These are phyloP conservation scores for Cadophora sp. DNA, from an alignment of 2,329 filamentous ascomycete species.

Conservation along the genomic window DNA sequence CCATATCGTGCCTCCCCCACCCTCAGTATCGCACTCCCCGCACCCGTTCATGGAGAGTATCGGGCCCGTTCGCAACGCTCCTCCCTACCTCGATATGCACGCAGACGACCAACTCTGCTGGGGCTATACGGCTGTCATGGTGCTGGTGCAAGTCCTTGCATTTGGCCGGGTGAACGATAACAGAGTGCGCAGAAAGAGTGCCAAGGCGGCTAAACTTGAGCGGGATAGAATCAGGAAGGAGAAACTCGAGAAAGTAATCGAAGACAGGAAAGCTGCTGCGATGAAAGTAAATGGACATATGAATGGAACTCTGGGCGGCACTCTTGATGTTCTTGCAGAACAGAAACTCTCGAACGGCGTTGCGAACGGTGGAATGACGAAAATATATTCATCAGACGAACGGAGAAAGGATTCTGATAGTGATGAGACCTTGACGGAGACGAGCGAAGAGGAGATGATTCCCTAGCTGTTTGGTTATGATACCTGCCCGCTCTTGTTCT, in stretches of 20 bases:
- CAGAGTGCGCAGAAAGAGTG: constrained; percentile 35
- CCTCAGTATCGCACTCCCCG: constrained; percentile 40
- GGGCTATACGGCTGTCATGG: constrained; percentile 49
- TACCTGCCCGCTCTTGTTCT: not conserved
- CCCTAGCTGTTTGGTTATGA: constrained; percentile 25
- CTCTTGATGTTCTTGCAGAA: constrained; percentile 12
- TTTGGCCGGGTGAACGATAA: constrained; percentile 45
- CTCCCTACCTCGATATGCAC: constrained; percentile 48
- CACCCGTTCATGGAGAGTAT: constrained; percentile 42
- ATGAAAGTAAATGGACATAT: constrained; percentile 19
- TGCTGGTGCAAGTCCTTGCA: constrained; percentile 47
- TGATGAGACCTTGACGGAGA: constrained; percentile 35
- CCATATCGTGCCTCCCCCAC: constrained; percentile 43
- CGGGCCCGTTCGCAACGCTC: constrained; percentile 42
- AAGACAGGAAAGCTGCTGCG: constrained; percentile 10
- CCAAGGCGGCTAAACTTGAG: constrained; percentile 35
- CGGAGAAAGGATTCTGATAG: constrained; percentile 24
- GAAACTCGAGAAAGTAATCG: constrained; percentile 23
- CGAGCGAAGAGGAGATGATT: constrained; percentile 39
- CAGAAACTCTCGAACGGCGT: constrained; percentile 18
- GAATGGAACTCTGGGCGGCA: constrained; percentile 16
- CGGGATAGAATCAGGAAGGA: constrained; percentile 30
- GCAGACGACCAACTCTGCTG: constrained; percentile 48
- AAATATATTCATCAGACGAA: constrained; percentile 21
- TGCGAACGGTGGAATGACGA: constrained; percentile 12